Base-by-base conservation (phyloP, 2,329 filamentous ascomycete genomes). In the Alternaria sp. region DNA sequence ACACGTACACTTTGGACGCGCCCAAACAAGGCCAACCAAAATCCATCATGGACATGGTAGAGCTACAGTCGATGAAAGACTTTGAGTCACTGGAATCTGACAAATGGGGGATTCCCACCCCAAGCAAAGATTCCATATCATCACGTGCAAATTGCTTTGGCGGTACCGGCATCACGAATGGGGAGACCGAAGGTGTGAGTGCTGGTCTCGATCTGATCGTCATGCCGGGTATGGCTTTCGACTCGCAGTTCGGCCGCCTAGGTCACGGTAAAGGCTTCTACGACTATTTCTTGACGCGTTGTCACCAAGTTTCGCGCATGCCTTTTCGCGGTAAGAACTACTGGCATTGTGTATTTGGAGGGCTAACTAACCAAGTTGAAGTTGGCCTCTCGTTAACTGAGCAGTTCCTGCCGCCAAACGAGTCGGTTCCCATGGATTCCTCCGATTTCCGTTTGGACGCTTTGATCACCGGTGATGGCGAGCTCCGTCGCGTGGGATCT, bases 191-290 rank as follows among this genome's bases (percentile, higher is more conserved):
- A 2, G 42, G 41, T n/a, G 60, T 56, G 32, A 63, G 59, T 18
- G 36, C 58, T 28, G 85, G 86, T 8, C 82, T 99, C 42, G 94
- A 99, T 77, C 79, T 99, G 66, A 91, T 99, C 65, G 84, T 99
- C 28, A 87, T 98, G 84, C 95, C 95, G 1, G 95, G 94, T 12
- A 91, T 99, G 72, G 94, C 93, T 3, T 99, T 99, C 79, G 94
- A 97, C 77, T 83, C 83, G 3, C 82, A 81, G 12, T 86, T 95
- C 62, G 87, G 90, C 67, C 87, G 95, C 69, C 85, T 98, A 20
- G 95, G 95, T 41, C 95, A 99, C 79, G 95, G 95, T 57, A 96
- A 93, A 79, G 95, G 95, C 32, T 99, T 96, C 81, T 99, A 99
- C 83, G 95, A 99, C 81, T 91, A 89, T 78, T 99, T 97, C 79